Conservation (phyloP, 2,329 filamentous ascomycete species). For the Ophiostoma ips region DNA sequence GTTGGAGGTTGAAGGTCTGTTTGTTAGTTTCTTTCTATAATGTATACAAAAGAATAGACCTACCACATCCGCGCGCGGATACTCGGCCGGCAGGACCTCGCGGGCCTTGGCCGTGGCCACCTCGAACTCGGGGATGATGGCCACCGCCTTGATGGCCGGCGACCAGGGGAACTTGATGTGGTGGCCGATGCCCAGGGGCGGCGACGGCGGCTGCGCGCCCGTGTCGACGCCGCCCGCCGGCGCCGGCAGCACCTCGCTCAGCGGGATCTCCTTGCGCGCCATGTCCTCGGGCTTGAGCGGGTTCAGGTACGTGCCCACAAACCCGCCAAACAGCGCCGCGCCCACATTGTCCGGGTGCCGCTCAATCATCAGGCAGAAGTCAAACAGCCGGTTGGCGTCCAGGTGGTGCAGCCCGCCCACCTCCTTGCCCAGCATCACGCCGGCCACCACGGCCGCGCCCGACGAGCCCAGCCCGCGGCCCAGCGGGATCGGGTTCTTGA, state of each 20-base stretch:
- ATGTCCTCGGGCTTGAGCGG: constrained; percentile 81
- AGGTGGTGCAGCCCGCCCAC: constrained; percentile 65
- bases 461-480: constrained; percentile 90
- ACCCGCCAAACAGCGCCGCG: constrained; percentile 87
- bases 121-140: constrained; percentile 91
- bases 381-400: constrained; percentile 69
- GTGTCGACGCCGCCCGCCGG: constrained; percentile 88
- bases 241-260: constrained; percentile 82
- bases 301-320: constrained; percentile 92
- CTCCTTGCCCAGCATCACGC: constrained; percentile 84
- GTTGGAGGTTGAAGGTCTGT: constrained; percentile 76
- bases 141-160: constrained; percentile 88
- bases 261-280: constrained; percentile 80
- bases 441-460: constrained; percentile 86
- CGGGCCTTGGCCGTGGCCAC: constrained; percentile 88
- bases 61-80: constrained; percentile 72
- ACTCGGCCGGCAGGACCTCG: constrained; percentile 66
- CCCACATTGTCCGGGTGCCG: constrained; percentile 91
- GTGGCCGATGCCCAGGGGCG: constrained; percentile 85
- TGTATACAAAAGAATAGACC: constrained; percentile 19
- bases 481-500: constrained; percentile 89
- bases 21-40: neutral
- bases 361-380: constrained; percentile 97
- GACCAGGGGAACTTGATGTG: constrained; percentile 95
- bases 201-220: constrained; percentile 70